These are phyloP conservation scores for Corylus avellana DNA, from an alignment of 306 rosid species.

Conservation along the genomic window DNA sequence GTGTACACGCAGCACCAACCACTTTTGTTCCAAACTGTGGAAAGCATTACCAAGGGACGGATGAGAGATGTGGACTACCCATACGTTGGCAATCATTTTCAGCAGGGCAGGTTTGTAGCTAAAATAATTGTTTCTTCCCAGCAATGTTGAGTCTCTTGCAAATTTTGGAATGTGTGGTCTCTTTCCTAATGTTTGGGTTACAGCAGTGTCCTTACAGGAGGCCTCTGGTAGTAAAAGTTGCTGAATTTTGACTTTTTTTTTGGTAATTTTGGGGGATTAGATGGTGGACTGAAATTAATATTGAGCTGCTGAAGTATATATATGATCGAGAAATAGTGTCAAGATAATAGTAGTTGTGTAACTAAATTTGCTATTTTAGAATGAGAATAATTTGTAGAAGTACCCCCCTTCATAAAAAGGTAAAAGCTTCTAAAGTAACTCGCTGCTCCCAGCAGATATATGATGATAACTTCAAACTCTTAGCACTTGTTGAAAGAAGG, in stretches of 20 bases:
- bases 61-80: conserved; percentile 94
- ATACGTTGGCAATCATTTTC: conserved; percentile 82
- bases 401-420: background rate
- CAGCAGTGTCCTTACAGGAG: conserved; percentile 9
- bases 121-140: conserved; percentile 11
- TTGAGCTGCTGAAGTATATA: background rate
- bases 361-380: background rate
- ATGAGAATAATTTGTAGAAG: background rate
- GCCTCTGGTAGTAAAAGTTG: conserved; percentile 1
- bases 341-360: background rate
- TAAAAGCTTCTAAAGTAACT: conserved; percentile 4
- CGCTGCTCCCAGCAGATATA: conserved; percentile 7
- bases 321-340: background rate
- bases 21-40: conserved; percentile 85
- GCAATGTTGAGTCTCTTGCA: conserved; percentile 5
- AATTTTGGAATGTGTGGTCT: conserved; percentile 25
- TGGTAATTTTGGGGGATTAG: background rate
- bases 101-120: conserved; percentile 89
- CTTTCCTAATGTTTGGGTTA: conserved; percentile 6
- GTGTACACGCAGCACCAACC: conserved; percentile 96
- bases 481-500: conserved; percentile 7
- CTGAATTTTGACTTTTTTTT: background rate
- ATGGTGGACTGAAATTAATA: background rate
- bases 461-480: background rate
- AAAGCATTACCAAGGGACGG: conserved; percentile 88